phyloP scores from a whole-genome alignment of 805 yeast genomes.

The Candida boidinii region DNA sequence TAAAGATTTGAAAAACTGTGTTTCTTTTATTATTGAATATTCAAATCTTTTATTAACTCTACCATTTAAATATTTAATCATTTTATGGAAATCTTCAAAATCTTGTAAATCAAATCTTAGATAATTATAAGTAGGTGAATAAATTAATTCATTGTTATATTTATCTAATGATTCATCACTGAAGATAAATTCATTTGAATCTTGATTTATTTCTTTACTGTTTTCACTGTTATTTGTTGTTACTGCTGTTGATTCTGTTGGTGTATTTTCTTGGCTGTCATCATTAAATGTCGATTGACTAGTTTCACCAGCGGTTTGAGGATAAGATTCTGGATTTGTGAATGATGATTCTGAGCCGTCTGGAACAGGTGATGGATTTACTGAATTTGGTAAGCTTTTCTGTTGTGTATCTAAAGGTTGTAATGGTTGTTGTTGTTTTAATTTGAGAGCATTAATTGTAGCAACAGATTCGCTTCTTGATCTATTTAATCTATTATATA shows the following conservation, averaged over 20 bases:
- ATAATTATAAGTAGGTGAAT: constrained; percentile 23
- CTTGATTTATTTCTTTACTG: not conserved
- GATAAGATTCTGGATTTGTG: no score
- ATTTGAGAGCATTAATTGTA: no score
- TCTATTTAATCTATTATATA: no score
- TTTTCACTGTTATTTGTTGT: not conserved
- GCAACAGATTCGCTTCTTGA: no score
- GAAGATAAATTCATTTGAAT: no score
- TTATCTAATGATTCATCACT: constrained; percentile 8
- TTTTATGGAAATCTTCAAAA: constrained; percentile 36
- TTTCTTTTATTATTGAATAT: constrained; percentile 29
- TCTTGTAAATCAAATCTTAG: constrained; percentile 35
- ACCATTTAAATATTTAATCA: constrained; percentile 18
- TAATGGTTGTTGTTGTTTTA: no score
- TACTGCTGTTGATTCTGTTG: not conserved
- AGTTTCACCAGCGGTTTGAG: constrained; percentile 9
- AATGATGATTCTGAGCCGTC: no score
- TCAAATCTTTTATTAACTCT: constrained; percentile 6
- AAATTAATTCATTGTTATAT: constrained; percentile 17
- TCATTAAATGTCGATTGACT: no score
- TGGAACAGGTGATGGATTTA: no score
- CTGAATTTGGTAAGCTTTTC: no score
- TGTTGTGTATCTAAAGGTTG: no score
- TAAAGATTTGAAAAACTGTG: constrained; percentile 55
- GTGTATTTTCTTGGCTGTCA: not conserved